Conservation (phyloP, 148 eudicot species). For the Chenopodium album region DNA sequence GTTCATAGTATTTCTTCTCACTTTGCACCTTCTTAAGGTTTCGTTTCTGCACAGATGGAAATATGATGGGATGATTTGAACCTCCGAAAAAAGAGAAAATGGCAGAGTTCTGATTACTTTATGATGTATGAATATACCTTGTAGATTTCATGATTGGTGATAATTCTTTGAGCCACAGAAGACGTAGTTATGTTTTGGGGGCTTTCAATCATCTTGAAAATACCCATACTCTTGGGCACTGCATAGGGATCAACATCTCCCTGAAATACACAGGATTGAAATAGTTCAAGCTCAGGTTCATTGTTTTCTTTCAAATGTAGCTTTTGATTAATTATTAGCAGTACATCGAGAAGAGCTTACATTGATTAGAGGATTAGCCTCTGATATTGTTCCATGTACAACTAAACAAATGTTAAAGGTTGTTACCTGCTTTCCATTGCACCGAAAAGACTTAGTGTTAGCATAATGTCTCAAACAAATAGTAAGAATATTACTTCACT, state of each 20-base stretch:
- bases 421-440: constrained; percentile 26
- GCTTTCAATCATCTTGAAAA: constrained; percentile 67
- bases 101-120: background rate
- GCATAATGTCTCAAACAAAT: background rate
- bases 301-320: background rate
- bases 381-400: constrained; percentile 83
- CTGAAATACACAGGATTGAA: constrained; percentile 41
- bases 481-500: background rate
- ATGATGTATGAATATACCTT: constrained; percentile 38
- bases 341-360: constrained; percentile 42
- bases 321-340: background rate
- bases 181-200: constrained; percentile 77
- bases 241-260: constrained; percentile 64
- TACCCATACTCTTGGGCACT: constrained; percentile 79
- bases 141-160: constrained; percentile 75
- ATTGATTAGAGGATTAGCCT: constrained; percentile 49
- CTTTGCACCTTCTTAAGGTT: constrained; percentile 83
- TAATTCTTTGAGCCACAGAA: constrained; percentile 73
- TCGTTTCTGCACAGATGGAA: constrained; percentile 58
- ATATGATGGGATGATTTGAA: background rate
- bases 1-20: constrained; percentile 71
- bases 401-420: constrained; percentile 90
- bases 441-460: constrained; percentile 3
- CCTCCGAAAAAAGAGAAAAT: background rate
- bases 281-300: constrained; percentile 1